Evolutionary conservation across 2,329 filamentous ascomycete species (phyloP).

Genomic region (Ceratocystis diversiconidia): DNA sequence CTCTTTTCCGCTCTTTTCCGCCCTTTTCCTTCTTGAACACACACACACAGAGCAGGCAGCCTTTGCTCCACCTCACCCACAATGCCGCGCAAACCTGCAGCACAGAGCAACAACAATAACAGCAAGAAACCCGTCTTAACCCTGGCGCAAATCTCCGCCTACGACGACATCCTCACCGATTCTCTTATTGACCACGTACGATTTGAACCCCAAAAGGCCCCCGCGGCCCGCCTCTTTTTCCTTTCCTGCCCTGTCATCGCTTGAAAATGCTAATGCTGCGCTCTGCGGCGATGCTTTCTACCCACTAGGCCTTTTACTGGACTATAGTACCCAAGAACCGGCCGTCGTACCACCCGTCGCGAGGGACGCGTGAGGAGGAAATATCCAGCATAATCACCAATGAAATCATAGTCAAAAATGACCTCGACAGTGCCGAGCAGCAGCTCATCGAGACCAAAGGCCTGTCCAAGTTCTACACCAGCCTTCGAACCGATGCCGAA

Average conservation of each 20-base stretch:
- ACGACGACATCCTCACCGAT: constrained; percentile 93
- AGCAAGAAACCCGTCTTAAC: constrained; percentile 61
- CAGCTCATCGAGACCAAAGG: constrained; percentile 59
- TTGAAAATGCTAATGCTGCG: constrained; percentile 19
- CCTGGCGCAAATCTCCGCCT: constrained; percentile 72
- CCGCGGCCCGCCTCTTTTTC: not conserved
- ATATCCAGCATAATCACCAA: constrained; percentile 46
- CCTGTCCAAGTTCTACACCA: constrained; percentile 54
- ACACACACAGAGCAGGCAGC: not conserved
- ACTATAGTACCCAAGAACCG: constrained; percentile 90
- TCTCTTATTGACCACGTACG: constrained; percentile 86
- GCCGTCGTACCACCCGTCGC: constrained; percentile 68
- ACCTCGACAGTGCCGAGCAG: constrained; percentile 55
- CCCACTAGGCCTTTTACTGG: constrained; percentile 77
- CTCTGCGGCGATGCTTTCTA: not conserved
- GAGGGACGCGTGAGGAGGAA: constrained; percentile 56
- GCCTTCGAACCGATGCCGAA: constrained; percentile 60
- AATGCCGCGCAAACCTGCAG: constrained; percentile 9
- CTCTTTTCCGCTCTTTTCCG: not conserved
- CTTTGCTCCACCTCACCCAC: not conserved
- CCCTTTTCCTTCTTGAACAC: not conserved
- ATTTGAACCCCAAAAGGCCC: constrained; percentile 20
- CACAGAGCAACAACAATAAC: not conserved
- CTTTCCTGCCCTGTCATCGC: constrained; percentile 6
- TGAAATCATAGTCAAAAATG: constrained; percentile 59